Conservation (phyloP, 257 asterid genomes). For the Voacanga thouarsii region DNA sequence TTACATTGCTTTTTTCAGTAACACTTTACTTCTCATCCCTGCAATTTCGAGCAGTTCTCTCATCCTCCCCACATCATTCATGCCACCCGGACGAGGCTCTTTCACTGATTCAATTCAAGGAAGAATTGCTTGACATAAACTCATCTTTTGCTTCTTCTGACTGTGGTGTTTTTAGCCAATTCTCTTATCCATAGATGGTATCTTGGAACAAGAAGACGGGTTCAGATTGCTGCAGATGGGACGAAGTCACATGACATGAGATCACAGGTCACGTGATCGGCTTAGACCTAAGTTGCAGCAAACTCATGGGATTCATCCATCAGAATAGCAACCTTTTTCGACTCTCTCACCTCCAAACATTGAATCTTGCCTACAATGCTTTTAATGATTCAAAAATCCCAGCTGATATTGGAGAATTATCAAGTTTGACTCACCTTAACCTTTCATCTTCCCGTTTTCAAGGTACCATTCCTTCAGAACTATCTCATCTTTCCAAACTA, state of each 20-base stretch:
- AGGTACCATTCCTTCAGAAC: neutral
- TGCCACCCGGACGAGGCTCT: neutral
- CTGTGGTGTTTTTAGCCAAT: too few species aligned
- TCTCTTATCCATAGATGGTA: neutral
- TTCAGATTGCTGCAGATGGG: too few species aligned
- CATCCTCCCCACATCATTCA: too few species aligned
- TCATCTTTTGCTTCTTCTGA: neutral
- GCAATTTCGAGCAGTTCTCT: too few species aligned
- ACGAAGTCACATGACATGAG: too few species aligned
- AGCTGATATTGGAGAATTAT: too few species aligned
- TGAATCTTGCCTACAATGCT: slow-evolving; percentile 16
- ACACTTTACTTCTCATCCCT: too few species aligned
- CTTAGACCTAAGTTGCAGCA: neutral
- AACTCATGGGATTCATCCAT: slow-evolving; percentile 7
- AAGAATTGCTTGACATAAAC: neutral
- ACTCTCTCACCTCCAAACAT: neutral
- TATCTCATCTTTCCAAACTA: slow-evolving; percentile 1
- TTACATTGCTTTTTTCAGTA: too few species aligned
- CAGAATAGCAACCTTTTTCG: slow-evolving; percentile 10
- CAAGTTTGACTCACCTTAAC: too few species aligned
- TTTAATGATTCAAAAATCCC: too few species aligned
- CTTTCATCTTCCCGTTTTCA: neutral
- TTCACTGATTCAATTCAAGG: slow-evolving; percentile 6
- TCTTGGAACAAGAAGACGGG: too few species aligned
- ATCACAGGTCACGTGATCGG: too few species aligned